These are phyloP conservation scores for Yamadazyma triangularis DNA, from an alignment of 1,139 yeast genomes.

Conservation along the genomic window DNA sequence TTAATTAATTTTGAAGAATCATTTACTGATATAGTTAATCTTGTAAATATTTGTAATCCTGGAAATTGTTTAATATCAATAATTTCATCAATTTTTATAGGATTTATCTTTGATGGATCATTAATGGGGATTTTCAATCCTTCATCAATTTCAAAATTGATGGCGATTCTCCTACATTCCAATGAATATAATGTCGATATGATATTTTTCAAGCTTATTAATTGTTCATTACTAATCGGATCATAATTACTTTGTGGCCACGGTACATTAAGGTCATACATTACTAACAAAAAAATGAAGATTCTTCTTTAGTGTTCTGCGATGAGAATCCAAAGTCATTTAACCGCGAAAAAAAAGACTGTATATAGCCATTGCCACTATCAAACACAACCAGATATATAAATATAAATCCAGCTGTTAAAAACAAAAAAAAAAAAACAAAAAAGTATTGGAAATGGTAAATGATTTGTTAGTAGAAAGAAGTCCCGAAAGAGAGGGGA, in stretches of 20 bases:
- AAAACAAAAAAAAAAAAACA: no score
- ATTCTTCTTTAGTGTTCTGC: no score
- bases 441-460: slow-evolving; percentile 4
- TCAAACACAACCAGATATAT: not conserved
- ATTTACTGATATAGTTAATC: slow-evolving; percentile 71
- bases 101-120: slow-evolving; percentile 29
- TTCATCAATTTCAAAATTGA: slow-evolving; percentile 61
- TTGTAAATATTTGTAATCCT: slow-evolving; percentile 50
- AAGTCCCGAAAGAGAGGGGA: slow-evolving; percentile 33
- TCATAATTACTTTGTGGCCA: slow-evolving; percentile 66
- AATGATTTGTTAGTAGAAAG: slow-evolving; percentile 6
- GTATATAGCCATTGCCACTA: slow-evolving; percentile 10
- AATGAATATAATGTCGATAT: slow-evolving; percentile 54
- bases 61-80: slow-evolving; percentile 21
- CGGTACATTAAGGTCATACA: slow-evolving; percentile 72
- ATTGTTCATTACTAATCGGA: slow-evolving; percentile 36
- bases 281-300: no score
- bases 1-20: slow-evolving; percentile 79
- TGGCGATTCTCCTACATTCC: slow-evolving; percentile 71
- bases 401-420: no score
- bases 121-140: slow-evolving; percentile 53
- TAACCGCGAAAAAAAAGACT: no score
- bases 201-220: slow-evolving; percentile 42
- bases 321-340: no score
- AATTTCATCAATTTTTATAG: slow-evolving; percentile 27